Evolutionary conservation across 2,329 filamentous ascomycete genomes (phyloP), one percentile per base, ranked within the genome.

Genomic region (Pestalotiopsis sp.): DNA sequence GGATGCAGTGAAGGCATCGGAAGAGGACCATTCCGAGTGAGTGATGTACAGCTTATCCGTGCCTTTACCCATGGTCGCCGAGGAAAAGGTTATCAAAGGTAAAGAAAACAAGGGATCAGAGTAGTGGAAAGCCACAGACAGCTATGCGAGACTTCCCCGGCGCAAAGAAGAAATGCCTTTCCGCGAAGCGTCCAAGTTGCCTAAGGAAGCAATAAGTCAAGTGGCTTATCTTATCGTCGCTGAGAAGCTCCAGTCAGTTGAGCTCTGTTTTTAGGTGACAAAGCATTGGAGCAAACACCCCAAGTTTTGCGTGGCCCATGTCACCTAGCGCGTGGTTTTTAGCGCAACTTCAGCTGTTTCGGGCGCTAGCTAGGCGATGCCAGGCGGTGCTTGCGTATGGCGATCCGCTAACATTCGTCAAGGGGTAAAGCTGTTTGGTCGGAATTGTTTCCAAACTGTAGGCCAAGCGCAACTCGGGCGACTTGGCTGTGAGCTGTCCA

Each of bases 11-110:
- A 93, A 98, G 69, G 93, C 91, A 80, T 98, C 95, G 62, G 92
- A 90, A 5, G 94, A 97, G 7, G 94, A 91, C 96, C 96, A 99
- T 86, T 99, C 96, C 56, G 93, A 97, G 83, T 99, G 97, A 67
- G 96, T 99, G 77, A 99, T 99, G 75, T 86, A 85, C 68, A 89
- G 82, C 75, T 88, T 88, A 76, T 88, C 86, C 31, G 86, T 88
- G 69, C 83, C 84, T 82, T 85, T 85, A 3, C 84, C 84, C 84
- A 85, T 85, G 59, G 65, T 74, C 62, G 70, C 49, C 60, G 62
- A 7, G 41, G 23, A 56, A 9, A 27, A 23, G 63, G 38, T 17
- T 14, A 23, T 12, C 12, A 17, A 12, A 20, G 57, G 13, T 14
- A 9, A 27, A 23, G 20, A 23, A 23, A 23, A 9, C 2, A 36